Evolutionary conservation across 2,329 filamentous ascomycete genomes (phyloP).

Genomic region (Trichoderma endophyticum): DNA sequence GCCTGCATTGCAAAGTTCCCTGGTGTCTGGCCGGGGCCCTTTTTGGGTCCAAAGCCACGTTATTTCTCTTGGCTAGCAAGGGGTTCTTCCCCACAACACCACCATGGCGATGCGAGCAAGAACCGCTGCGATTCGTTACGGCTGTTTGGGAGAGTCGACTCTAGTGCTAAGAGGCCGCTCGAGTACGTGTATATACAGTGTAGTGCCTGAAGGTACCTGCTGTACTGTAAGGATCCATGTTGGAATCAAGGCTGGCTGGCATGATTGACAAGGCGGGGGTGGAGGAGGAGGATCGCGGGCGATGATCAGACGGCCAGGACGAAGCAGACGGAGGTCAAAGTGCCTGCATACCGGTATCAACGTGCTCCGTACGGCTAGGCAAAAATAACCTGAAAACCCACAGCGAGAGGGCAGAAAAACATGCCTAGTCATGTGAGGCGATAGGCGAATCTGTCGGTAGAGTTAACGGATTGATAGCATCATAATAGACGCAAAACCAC

Average conservation of each 20-base stretch:
- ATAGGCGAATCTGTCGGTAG: background rate
- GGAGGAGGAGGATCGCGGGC: background rate
- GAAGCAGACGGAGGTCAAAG: background rate
- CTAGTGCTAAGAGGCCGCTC: background rate
- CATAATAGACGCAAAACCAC: background rate
- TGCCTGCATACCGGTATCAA: background rate
- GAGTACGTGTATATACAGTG: background rate
- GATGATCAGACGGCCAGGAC: background rate
- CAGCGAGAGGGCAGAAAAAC: background rate
- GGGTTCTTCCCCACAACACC: slow-evolving; percentile 9
- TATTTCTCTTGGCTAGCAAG: slow-evolving; percentile 13
- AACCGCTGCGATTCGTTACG: background rate
- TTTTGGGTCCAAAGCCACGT: slow-evolving; percentile 12
- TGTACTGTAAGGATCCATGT: background rate
- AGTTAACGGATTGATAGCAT: background rate
- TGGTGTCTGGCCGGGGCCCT: background rate
- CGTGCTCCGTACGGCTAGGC: background rate
- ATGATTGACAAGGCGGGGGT: background rate
- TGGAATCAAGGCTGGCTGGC: background rate
- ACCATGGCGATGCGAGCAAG: background rate
- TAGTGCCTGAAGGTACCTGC: background rate
- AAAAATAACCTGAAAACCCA: background rate
- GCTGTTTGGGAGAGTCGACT: background rate
- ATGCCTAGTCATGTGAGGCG: background rate
- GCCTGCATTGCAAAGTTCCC: background rate